A percentile compares a stretch with the other conserved stretches of the same genome.
Conservation (phyloP, 805 yeast genomes). For the Candida methanosorbosa region DNA sequence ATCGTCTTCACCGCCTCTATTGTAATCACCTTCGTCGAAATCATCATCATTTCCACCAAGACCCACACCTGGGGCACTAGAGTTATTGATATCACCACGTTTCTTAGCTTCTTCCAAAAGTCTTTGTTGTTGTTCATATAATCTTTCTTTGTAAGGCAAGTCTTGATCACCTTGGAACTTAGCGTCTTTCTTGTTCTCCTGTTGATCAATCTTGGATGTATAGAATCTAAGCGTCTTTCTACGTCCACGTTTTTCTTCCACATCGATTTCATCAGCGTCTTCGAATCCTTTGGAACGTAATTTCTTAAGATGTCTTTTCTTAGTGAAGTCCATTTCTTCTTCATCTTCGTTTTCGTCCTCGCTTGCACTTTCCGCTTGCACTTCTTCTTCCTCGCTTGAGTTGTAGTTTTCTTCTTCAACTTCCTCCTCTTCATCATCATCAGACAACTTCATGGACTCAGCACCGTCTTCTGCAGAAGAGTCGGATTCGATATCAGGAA, state of each 20-base stretch:
- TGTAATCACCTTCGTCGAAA: constrained; percentile 34
- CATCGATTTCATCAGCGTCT: constrained; percentile 71
- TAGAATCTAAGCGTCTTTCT: constrained; percentile 85
- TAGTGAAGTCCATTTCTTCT: constrained; percentile 41
- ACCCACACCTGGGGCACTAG: constrained; percentile 38
- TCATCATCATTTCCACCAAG: constrained; percentile 44
- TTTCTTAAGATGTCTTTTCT: constrained; percentile 43
- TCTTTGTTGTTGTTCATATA: constrained; percentile 84
- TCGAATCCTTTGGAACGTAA: constrained; percentile 39
- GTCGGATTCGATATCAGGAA: constrained; percentile 17
- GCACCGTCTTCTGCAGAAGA: constrained; percentile 13
- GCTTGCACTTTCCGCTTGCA: constrained; percentile 12
- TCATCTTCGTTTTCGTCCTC: constrained; percentile 25
- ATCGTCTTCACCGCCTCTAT: constrained; percentile 19
- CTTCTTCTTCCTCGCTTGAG: constrained; percentile 3
- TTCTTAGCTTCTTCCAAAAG: constrained; percentile 80
- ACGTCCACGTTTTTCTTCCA: constrained; percentile 75
- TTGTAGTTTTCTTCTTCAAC: constrained; percentile 7
- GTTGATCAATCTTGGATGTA: constrained; percentile 93
- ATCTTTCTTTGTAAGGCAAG: constrained; percentile 83
- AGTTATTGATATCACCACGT: constrained; percentile 57
- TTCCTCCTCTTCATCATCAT: constrained; percentile 13
- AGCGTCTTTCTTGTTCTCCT: constrained; percentile 51
- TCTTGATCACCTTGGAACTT: constrained; percentile 77
- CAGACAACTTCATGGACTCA: constrained; percentile 16